Base-by-base conservation (phyloP, 2,329 filamentous ascomycete genomes). In the Paecilomyces formosus region DNA sequence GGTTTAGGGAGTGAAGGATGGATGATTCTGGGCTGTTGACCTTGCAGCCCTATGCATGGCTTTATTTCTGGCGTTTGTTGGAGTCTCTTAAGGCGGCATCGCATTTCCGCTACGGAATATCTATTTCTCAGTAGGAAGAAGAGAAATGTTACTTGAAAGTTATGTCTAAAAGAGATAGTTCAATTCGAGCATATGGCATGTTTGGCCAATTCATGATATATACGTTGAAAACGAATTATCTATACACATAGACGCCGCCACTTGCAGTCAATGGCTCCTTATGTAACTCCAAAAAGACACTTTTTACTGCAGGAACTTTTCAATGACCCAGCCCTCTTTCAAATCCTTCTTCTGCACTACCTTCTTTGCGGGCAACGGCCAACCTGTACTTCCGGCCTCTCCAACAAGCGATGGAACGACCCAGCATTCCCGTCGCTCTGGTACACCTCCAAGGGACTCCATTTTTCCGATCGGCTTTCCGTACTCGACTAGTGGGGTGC, bases 391-490 rank as follows among this genome's bases (percentile, higher is more conserved):
- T 0, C 84, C 86, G 0, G 81, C 76, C 61, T 82, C 84, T 67
- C 91, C 89, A 0, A 89, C 87, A 63, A 97, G 71, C 64, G 87
- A 88, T 54, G 92, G 88, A 63, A 93, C 84, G 2, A 96, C 89
- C 84, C 89, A 95, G 66, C 89, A 92, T 74, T 94, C 88, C 54
- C 92, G 82, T 62, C 76, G 76, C 65, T 79, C 80, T 51, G 72
- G 76, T 54, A 75, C 71, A 0, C 77, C 79, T 11, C 72, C 75
- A 54, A 79, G 75, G 49, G 75, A 73, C 62, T 82, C 79, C 13
- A 89, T 83, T 78, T 94, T 92, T 65, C 94, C 94, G 70, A 97
- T 87, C 0, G 94, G 93, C 78, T 97, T 97, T 3, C 91, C 90
- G 64, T 93, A 92, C 39, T 84, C 84, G 22, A 97, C 73, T 57